phyloP scores from a whole-genome alignment of 1,284 basidiomycete genomes.

The Thecaphora thlaspeos region DNA sequence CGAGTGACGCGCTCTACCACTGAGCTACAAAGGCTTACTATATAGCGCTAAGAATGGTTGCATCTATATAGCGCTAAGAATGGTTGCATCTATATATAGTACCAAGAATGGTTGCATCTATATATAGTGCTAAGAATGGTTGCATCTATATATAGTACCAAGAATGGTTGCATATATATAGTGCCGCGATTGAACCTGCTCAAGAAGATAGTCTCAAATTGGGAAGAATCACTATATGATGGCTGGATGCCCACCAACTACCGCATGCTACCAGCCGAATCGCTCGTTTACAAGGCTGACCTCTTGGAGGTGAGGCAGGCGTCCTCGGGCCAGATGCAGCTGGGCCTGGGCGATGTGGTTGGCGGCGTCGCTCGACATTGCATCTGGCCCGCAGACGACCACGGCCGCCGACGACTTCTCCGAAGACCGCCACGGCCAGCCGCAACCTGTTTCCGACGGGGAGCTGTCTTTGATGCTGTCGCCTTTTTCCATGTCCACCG shows the following conservation, averaged over 20 bases:
- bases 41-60: too few relatives aligned
- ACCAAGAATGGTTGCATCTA: too few relatives aligned
- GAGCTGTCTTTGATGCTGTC: not conserved
- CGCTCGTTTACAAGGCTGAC: constrained; percentile 25
- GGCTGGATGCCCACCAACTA: too few relatives aligned
- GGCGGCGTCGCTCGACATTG: constrained; percentile 30
- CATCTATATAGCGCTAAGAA: too few relatives aligned
- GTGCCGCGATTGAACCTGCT: too few relatives aligned
- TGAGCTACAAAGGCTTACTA: constrained; percentile 36
- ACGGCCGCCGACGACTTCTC: constrained; percentile 10
- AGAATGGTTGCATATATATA: too few relatives aligned
- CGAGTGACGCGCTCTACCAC: constrained; percentile 41
- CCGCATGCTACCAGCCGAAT: constrained; percentile 21
- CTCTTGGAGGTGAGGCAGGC: constrained; percentile 5
- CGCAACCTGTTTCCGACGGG: not conserved
- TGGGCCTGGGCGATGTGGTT: constrained; percentile 21
- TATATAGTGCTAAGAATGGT: too few relatives aligned
- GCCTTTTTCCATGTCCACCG: constrained; percentile 11
- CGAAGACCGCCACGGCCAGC: not conserved
- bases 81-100: too few relatives aligned
- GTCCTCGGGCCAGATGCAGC: constrained; percentile 18
- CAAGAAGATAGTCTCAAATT: too few relatives aligned
- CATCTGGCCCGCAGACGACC: constrained; percentile 25
- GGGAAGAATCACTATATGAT: too few relatives aligned
- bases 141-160: too few relatives aligned